Percentiles rank a stretch among this genome's conserved stretches.
These are phyloP conservation scores for Neurospora sublineolata DNA, from an alignment of 495 filamentous ascomycete genomes.

Conservation along the genomic window DNA sequence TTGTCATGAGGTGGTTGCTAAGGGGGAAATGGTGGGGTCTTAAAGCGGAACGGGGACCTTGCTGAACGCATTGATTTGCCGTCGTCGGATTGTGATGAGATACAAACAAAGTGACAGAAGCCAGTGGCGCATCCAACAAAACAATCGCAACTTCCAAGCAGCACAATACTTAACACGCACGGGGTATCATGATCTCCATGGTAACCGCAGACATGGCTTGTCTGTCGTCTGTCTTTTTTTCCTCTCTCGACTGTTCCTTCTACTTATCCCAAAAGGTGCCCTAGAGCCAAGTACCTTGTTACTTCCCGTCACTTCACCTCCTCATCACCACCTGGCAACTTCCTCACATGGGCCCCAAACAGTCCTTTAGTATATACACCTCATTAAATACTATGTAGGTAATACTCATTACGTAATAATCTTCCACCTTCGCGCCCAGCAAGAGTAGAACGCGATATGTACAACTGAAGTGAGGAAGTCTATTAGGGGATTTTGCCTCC, in stretches of 20 bases:
- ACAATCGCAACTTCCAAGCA: not conserved
- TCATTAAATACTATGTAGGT: not conserved
- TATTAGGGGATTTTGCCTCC: not conserved
- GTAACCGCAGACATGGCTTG: not conserved
- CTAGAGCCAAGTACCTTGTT: not conserved
- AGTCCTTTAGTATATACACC: not conserved
- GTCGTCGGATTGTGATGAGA: not conserved
- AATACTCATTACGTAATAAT: not conserved
- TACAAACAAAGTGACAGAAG: not conserved
- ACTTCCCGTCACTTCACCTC: not conserved
- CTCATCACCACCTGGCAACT: not conserved
- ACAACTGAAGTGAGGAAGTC: not conserved
- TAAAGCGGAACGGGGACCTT: not conserved
- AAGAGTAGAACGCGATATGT: not conserved
- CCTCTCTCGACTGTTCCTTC: not conserved
- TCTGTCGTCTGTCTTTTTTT: not conserved
- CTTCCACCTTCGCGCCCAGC: not conserved
- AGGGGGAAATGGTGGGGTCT: constrained; percentile 1
- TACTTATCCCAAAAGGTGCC: not conserved
- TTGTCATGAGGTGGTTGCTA: constrained; percentile 11
- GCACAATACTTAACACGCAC: not conserved
- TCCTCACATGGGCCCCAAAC: not conserved
- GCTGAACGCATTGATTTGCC: not conserved
- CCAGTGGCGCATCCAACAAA: not conserved
- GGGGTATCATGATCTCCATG: not conserved